Conservation (phyloP, 2,329 filamentous ascomycete species). For the Lecanicillium sp. region DNA sequence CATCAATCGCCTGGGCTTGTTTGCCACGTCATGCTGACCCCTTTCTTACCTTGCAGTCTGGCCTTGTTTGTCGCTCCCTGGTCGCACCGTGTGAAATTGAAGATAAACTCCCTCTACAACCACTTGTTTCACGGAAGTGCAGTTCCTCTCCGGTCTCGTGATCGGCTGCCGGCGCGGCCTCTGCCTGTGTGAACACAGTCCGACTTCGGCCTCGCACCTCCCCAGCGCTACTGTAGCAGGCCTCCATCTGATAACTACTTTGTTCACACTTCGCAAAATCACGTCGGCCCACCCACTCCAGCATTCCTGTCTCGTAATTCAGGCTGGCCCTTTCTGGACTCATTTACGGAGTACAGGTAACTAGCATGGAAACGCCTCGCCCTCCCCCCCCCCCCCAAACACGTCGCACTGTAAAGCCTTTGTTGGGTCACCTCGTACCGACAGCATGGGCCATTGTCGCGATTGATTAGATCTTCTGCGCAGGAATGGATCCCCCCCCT, state of each 20-base stretch:
- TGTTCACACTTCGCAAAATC: background rate
- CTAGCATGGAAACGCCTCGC: no score
- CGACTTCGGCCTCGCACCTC: background rate
- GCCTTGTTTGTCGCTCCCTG: background rate
- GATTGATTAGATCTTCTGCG: slow-evolving; percentile 11
- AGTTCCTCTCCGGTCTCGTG: slow-evolving; percentile 5
- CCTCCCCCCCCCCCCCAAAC: background rate
- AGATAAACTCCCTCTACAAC: background rate
- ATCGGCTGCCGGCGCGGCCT: background rate
- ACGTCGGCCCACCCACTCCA: background rate
- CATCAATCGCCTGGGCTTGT: background rate
- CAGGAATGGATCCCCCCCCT: background rate
- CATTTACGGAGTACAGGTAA: background rate
- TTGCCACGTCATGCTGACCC: background rate
- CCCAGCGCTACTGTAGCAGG: no score
- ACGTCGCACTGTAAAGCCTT: background rate
- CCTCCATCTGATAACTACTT: slow-evolving; percentile 3
- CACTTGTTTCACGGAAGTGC: background rate
- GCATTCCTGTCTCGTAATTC: background rate
- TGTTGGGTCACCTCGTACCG: slow-evolving; percentile 1
- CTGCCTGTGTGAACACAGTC: background rate
- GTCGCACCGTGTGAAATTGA: no score
- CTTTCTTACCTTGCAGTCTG: background rate
- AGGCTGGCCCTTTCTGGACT: background rate
- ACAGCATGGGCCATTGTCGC: slow-evolving; percentile 1